Evolutionary conservation across 495 filamentous ascomycete species (phyloP).

Genomic region (Lepraria neglecta): DNA sequence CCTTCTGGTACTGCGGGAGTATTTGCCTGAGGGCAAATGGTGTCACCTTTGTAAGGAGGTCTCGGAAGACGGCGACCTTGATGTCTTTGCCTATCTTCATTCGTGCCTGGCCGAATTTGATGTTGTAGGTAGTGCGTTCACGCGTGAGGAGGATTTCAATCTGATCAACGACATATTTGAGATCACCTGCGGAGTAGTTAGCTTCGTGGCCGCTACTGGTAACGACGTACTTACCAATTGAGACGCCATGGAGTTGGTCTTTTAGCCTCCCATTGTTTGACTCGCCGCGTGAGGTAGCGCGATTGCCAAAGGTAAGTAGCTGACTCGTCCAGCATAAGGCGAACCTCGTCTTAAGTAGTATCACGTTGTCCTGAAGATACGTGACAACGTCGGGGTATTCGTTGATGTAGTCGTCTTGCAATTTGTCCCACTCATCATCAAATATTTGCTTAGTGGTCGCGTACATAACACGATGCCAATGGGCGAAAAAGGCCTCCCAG

Average conservation of each 20-base stretch:
- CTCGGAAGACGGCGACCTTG: not conserved
- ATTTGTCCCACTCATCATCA: not conserved
- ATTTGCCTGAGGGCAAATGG: not conserved
- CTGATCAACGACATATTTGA: not conserved
- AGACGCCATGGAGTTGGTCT: not conserved
- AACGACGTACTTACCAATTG: too few species aligned
- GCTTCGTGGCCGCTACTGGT: too few species aligned
- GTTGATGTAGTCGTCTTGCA: not conserved
- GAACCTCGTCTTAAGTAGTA: not conserved
- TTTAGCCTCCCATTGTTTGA: not conserved
- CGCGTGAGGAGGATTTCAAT: not conserved
- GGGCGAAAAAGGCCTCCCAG: not conserved
- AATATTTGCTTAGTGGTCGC: not conserved
- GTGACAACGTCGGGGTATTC: not conserved
- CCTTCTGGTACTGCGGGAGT: not conserved
- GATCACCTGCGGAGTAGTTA: too few species aligned
- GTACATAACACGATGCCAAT: not conserved
- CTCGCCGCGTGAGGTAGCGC: not conserved
- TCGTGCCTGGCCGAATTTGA: not conserved
- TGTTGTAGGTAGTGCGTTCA: not conserved
- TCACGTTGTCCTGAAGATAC: not conserved
- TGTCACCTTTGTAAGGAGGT: not conserved
- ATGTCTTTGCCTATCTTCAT: not conserved
- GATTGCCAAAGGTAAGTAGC: not conserved
- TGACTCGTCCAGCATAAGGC: not conserved